These are phyloP conservation scores for Pseudomicrostroma phylloplanum DNA, from an alignment of 1,284 basidiomycete genomes.

Conservation along the genomic window DNA sequence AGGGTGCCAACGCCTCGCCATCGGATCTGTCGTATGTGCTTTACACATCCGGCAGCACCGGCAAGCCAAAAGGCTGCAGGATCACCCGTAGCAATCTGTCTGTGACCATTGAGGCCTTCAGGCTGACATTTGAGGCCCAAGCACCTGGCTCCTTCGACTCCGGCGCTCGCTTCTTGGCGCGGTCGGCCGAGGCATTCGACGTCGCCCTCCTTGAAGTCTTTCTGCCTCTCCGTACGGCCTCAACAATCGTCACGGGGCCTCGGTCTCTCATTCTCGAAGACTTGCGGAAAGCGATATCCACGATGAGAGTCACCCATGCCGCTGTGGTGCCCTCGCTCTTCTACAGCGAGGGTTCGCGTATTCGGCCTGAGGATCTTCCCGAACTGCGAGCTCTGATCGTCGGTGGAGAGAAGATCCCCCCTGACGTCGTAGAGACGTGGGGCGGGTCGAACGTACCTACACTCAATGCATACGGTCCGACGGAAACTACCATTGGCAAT, in stretches of 20 bases:
- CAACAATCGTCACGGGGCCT: constrained; percentile 44
- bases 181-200: constrained; percentile 47
- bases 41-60: constrained; percentile 46
- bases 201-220: constrained; percentile 49
- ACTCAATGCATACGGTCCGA: constrained; percentile 47
- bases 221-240: constrained; percentile 40
- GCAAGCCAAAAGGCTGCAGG: constrained; percentile 42
- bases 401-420: constrained; percentile 41
- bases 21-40: constrained; percentile 42
- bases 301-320: constrained; percentile 39
- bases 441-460: constrained; percentile 26
- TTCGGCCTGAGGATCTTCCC: constrained; percentile 32
- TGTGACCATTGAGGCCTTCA: constrained; percentile 35
- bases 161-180: constrained; percentile 38
- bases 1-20: neutral
- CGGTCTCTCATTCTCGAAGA: constrained; percentile 36
- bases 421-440: constrained; percentile 35
- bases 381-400: constrained; percentile 36
- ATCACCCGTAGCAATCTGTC: constrained; percentile 37
- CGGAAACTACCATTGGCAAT: constrained; percentile 45
- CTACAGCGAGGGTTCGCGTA: constrained; percentile 32
- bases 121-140: constrained; percentile 23
- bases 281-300: constrained; percentile 36
- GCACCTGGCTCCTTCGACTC: constrained; percentile 15
- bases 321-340: constrained; percentile 48